Percentiles rank a stretch among this genome's conserved stretches.
Conservation (phyloP, 306 rosid genomes). For the Hippophae tibetana region DNA sequence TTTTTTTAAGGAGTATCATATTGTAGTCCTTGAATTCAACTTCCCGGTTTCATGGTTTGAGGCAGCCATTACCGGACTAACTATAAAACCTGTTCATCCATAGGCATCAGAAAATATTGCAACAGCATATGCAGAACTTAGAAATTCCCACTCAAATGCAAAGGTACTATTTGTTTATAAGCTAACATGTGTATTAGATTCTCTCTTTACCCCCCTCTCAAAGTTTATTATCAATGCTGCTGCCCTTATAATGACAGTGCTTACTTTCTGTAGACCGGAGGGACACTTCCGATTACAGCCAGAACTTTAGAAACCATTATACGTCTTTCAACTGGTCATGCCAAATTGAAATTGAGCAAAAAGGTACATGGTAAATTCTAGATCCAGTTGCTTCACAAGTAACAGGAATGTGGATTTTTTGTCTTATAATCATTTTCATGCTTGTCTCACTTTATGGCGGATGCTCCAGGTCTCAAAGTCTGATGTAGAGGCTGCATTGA, state of each 20-base stretch:
- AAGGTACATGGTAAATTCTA: conserved; percentile 33
- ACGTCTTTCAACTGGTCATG: conserved; percentile 98
- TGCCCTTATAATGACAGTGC: not conserved
- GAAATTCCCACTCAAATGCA: conserved; percentile 63
- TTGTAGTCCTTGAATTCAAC: conserved; percentile 8
- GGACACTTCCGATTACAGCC: conserved; percentile 96
- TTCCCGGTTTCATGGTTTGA: conserved; percentile 3
- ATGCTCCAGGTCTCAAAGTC: conserved; percentile 55
- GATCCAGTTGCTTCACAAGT: conserved; percentile 1
- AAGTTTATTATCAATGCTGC: conserved; percentile 9
- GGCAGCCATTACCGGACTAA: conserved; percentile 6
- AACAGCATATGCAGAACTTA: conserved; percentile 87
- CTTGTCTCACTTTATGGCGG: not conserved
- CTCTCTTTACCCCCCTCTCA: conserved; percentile 8
- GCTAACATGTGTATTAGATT: conserved; percentile 6
- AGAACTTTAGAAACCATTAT: conserved; percentile 96
- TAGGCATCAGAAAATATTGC: conserved; percentile 97
- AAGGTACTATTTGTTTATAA: conserved; percentile 43
- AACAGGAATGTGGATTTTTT: not conserved
- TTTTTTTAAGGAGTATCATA: not conserved
- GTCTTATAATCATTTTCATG: not conserved
- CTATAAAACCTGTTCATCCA: conserved; percentile 10
- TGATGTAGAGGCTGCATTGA: conserved; percentile 88
- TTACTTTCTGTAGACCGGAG: conserved; percentile 70
- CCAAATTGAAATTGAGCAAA: conserved; percentile 82